Evolutionary conservation across 768 basidiomycete genomes (phyloP).

Genomic region (Hygrocybe coccinea): DNA sequence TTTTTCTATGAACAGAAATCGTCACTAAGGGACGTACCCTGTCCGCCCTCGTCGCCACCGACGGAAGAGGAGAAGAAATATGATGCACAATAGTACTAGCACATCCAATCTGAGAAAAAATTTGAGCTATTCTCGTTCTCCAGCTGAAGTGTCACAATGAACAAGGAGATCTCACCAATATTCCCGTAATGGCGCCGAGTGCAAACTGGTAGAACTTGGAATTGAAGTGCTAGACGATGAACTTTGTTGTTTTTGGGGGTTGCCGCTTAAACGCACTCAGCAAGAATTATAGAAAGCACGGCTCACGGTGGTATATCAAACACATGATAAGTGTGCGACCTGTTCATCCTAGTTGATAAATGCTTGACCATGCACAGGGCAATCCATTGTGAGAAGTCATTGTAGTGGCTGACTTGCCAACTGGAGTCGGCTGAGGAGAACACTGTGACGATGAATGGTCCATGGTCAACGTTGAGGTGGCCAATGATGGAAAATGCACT

Average conservation of each 20-base stretch:
- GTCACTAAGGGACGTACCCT: background rate
- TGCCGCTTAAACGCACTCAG: background rate
- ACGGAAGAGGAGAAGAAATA: background rate
- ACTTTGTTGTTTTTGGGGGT: background rate
- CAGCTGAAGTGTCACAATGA: background rate
- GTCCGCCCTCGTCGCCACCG: background rate
- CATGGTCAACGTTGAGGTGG: background rate
- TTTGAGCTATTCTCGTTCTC: background rate
- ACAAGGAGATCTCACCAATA: background rate
- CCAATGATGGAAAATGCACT: constrained; percentile 1
- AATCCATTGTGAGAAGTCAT: background rate
- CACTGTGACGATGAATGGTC: background rate
- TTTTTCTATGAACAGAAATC: background rate
- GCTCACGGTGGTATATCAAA: background rate
- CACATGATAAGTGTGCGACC: background rate
- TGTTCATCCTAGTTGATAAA: background rate
- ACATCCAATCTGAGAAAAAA: background rate
- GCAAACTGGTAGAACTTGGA: background rate
- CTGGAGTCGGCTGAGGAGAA: background rate
- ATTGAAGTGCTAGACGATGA: background rate
- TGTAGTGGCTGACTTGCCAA: background rate
- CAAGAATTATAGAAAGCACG: background rate
- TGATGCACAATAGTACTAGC: background rate
- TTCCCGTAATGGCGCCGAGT: background rate
- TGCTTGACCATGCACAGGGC: background rate